phyloP scores from a whole-genome alignment of 1,284 basidiomycete species.

The Rhizoctonia solani region DNA sequence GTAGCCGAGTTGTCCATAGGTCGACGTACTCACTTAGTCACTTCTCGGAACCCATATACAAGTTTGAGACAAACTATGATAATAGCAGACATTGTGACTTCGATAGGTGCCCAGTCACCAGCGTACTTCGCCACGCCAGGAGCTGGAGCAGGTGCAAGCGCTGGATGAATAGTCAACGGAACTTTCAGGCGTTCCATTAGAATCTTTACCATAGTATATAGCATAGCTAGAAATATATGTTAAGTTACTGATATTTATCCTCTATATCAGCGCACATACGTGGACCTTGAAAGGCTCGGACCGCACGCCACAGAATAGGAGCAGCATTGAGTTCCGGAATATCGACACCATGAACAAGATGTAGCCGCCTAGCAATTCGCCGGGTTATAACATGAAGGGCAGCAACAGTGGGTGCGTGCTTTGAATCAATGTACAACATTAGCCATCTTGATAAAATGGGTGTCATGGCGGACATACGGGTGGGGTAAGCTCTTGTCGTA shows the following conservation, averaged over 20 bases:
- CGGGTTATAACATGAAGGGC: slow-evolving; percentile 64
- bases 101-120: slow-evolving; percentile 69
- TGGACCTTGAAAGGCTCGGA: slow-evolving; percentile 69
- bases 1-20: no score
- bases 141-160: slow-evolving; percentile 50
- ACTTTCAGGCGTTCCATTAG: slow-evolving; percentile 61
- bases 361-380: slow-evolving; percentile 62
- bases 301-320: slow-evolving; percentile 80
- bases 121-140: slow-evolving; percentile 34
- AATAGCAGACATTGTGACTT: slow-evolving; percentile 67
- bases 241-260: background rate
- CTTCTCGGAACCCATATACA: slow-evolving; percentile 61
- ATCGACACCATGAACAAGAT: slow-evolving; percentile 59
- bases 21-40: background rate
- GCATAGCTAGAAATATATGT: slow-evolving; percentile 51
- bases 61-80: slow-evolving; percentile 78
- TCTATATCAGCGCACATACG: slow-evolving; percentile 57
- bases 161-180: slow-evolving; percentile 62
- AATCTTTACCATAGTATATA: slow-evolving; percentile 66
- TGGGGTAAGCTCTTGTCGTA: slow-evolving; percentile 66
- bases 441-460: background rate
- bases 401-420: slow-evolving; percentile 66
- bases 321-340: slow-evolving; percentile 80
- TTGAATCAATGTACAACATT: no score
- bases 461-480: slow-evolving; percentile 50